Base-by-base conservation (phyloP, 2,329 filamentous ascomycete species). In the Penicillium sp. region DNA sequence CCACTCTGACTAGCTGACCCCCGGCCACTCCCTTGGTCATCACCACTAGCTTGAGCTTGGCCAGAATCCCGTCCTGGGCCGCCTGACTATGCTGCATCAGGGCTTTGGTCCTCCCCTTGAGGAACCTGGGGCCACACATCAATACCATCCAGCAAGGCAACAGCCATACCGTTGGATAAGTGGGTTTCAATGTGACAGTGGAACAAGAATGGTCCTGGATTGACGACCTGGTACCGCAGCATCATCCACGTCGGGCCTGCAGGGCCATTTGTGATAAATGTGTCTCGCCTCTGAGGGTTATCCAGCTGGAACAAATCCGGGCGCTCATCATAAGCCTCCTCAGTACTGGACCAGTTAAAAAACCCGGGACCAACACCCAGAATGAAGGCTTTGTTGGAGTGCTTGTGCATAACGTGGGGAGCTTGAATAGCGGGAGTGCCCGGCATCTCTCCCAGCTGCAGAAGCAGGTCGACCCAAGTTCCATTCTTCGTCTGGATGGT, bases 171-270 rank as follows among this genome's bases (percentile, higher is more conserved):
- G 0, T 81, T 81, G 26, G 73, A 72, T 50, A 83, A 66, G 72
- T 85, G 82, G 8, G 75, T 78, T 64, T 82, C 75, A 19, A 84
- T 79, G 68, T 85, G 82, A 62, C 83, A 85, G 69, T 85, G 83
- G 47, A 85, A 64, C 53, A 85, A 68, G 60, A 78, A 84, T 0
- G 81, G 76, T 0, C 82, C 82, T 0, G 82, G 80, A 58, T 81
- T 82, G 0, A 75, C 70, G 0, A 80, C 79, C 50, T 82, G 77
- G 60, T 84, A 85, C 40, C 81, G 64, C 17, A 83, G 64, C 0
- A 76, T 80, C 49, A 81, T 69, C 81, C 81, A 84, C 3, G 67
- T 69, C 2, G 75, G 72, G 0, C 71, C 72, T 9, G 59, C 61
- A 9, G 66, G 65, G 37, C 60, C 59, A 17, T 66, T 66, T 1